Conservation (phyloP, 345 rosid genomes). For the Iberis pinnata region DNA sequence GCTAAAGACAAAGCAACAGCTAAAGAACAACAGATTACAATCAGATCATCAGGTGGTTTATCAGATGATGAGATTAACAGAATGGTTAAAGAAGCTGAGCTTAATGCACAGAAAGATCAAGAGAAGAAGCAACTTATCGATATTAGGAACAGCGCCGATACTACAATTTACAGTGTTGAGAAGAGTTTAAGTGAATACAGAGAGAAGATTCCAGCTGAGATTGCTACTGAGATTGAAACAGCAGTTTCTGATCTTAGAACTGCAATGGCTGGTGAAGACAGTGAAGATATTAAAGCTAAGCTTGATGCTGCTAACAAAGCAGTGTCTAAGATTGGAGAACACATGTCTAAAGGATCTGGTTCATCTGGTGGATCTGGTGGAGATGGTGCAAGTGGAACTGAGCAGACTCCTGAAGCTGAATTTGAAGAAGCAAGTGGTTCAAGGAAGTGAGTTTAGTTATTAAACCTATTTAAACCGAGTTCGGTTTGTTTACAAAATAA, state of each 20-base stretch:
- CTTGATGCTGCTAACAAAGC: slow-evolving; percentile 75
- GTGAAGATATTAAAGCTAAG: slow-evolving; percentile 67
- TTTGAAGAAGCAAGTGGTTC: slow-evolving; percentile 58
- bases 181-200: slow-evolving; percentile 77
- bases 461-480: no score
- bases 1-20: slow-evolving; percentile 81
- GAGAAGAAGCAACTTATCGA: slow-evolving; percentile 70
- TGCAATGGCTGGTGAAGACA: slow-evolving; percentile 49
- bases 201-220: slow-evolving; percentile 69
- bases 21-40: slow-evolving; percentile 81
- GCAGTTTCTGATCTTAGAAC: slow-evolving; percentile 65
- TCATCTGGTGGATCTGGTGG: slow-evolving; percentile 51
- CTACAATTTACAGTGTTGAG: slow-evolving; percentile 75
- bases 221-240: slow-evolving; percentile 66
- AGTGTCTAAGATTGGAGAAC: slow-evolving; percentile 81
- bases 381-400: slow-evolving; percentile 30
- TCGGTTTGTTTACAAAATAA: no score
- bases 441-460: no score
- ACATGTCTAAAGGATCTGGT: slow-evolving; percentile 53
- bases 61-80: slow-evolving; percentile 78
- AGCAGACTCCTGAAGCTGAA: slow-evolving; percentile 73
- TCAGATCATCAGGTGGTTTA: slow-evolving; percentile 81
- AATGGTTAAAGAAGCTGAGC: slow-evolving; percentile 86
- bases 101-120: slow-evolving; percentile 67
- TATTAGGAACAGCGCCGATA: slow-evolving; percentile 62